Base-by-base conservation (phyloP, 768 basidiomycete species). In the Suillus placidus region DNA sequence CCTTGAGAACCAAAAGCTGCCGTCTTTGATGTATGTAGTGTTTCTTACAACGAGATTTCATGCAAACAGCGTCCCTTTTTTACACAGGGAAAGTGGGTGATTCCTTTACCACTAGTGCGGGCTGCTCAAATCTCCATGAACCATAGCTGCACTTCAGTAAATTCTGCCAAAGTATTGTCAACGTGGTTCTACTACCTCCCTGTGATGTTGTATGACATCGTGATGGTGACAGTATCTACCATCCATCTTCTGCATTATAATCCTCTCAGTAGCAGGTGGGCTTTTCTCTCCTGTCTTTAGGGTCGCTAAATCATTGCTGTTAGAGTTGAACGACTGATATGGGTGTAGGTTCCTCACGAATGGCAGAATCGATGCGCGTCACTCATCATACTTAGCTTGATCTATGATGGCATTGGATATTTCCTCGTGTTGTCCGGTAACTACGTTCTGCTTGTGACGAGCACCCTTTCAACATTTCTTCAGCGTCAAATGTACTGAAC, bases 51-150 rank as follows among this genome's bases (percentile, higher is more conserved):
- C 42, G 8, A 43, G 42, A 43, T 20, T 18, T 43, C 18, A 43
- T 43, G 18, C 42, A 43, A 43, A 20, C 18, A 9, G 18, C 71
- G 18, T 4, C 1, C 70, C 2, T 73, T 71, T 43, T 61, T 73
- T 6, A 13, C 20, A 30, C 13, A 55, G 54, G 43, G 43, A 20
- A 45, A 45, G 43, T 45, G 9, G n/a, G 43, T n/a, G 10, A 45
- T 45, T 45, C 20, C 20, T n/a, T n/a, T 45, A 45, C 43, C 43
- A n/a, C 43, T 4, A n/a, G 43, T 5, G 9, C n/a, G 34, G 34
- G 8, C 43, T 45, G 43, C n/a, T 10, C 43, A n/a, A 0, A 45
- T 45, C 9, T 45, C 20, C 43, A n/a, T 45, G 10, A n/a, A 45
- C 43, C 4, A 45, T 45, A 45, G 43, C 43, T 45, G 43, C 20